Base-by-base conservation (phyloP, 202 grass and related monocot species). In the Setaria italica region DNA sequence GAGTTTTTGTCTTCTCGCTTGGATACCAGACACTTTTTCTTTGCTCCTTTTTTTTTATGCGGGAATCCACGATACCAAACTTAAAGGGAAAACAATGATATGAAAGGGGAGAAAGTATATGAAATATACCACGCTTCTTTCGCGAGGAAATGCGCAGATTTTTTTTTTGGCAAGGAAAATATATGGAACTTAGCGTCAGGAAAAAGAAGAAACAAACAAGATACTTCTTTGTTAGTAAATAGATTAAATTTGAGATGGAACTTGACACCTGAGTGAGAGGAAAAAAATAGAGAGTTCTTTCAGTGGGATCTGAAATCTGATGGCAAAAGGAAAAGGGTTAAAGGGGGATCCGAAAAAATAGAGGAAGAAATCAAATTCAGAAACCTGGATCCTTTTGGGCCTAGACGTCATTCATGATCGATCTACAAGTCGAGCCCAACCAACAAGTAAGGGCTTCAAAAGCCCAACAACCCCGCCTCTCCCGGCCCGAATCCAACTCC, bases 401-500 rank as follows among this genome's bases (percentile, higher is more conserved):
- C 55, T 11, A 7, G 25, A 62, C 42, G 0, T 3, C 43, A 45
- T 45, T 39, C 7, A 3, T 60, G 9, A 25, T 37, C 32, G 32
- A 15, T 49, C 14, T 32, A n/a, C 70, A 53, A 20, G 25, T 7
- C 6, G 25, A 82, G 71, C 63, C 63, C 85, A 87, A 25, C 63
- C 85, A 77, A 46, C 9, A 3, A 41, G 30, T n/a, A 30, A 62
- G 0, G 2, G 37, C 48, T 13, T 25, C 0, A 3, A 54, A 15
- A 73, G 37, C 65, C 57, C 57, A 73, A 72, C 63, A 14, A 1
- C 9, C 0, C 7, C 6, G 5, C 9, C 41, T 2, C 17, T 11
- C 35, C 3, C 14, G 6, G 7, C 10, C 15, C 14, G 3, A 17
- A 82, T 62, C 51, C 43, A 49, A 60, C 51, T 16, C 12, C 62